Base-by-base conservation (phyloP, 1,284 basidiomycete species). In the Athelia psychrophila region DNA sequence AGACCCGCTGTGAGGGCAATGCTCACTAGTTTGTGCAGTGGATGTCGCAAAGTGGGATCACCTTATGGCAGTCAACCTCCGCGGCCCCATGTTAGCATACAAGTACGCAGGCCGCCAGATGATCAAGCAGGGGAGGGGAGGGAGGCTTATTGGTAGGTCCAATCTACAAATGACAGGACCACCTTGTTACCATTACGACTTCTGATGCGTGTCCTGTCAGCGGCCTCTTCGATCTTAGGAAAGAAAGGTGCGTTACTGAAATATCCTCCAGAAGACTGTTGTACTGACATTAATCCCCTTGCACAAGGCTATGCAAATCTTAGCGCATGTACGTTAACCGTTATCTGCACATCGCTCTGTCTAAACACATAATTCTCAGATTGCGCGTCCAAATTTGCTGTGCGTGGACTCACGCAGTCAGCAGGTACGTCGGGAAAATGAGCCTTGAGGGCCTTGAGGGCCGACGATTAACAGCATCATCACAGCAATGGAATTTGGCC, bases 101-200 rank as follows among this genome's bases (percentile, higher is more conserved):
- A 68, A 71, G 56, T 63, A 68, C 44, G 72, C 69, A 12, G 72
- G 69, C 3, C 54, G 62, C 38, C 66, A 70, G 49, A 73, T 74
- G 71, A 64, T 74, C 50, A 64, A 65, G 54, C 72, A 73, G 56
- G 68, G 69, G n/a, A 53, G 53, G 2, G 68, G 72, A 2, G 74
- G 73, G 2, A 58, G 70, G 10, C 68, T 74, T 25, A 69, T 75
- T 27, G 71, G 72, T 57, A 49, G 20, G 46, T 23, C 13, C 5
- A 8, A 22, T 6, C 16, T 6, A 8, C 6, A 42, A 32, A 9
- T 42, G 22, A 5, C 24, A 5, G 44, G 20, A 44, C 36, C 18
- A 22, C 33, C 22, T 5, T 36, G 18, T 13, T 27, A 24, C 30
- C 12, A 3, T 13, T 8, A 13, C 22, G 2, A 45, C 35, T 44